Percentiles rank a stretch among this genome's conserved stretches.
phyloP scores from a whole-genome alignment of 2,329 filamentous ascomycete genomes.

The Lecanosticta acicola region DNA sequence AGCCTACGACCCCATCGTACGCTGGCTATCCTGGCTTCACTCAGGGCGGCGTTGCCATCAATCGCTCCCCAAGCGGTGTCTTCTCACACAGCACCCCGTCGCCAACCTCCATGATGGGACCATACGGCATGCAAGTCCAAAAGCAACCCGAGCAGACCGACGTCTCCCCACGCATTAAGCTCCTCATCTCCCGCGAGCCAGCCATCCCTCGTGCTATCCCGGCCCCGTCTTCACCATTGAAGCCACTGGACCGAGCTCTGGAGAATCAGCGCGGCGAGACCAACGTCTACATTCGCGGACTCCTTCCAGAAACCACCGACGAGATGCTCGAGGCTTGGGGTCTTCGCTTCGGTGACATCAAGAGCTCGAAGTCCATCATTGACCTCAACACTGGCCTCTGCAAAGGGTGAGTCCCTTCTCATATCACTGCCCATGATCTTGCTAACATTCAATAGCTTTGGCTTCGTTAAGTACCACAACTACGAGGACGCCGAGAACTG shows the following conservation, averaged over 20 bases:
- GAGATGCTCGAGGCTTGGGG: conserved; percentile 79
- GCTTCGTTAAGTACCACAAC: conserved; percentile 91
- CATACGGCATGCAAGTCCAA: conserved; percentile 38
- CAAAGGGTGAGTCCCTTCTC: conserved; percentile 67
- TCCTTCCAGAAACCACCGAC: conserved; percentile 92
- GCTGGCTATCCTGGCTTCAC: conserved; percentile 36
- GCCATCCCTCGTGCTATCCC: conserved; percentile 82
- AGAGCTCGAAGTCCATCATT: conserved; percentile 98
- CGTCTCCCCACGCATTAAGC: conserved; percentile 42
- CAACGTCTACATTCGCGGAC: conserved; percentile 95
- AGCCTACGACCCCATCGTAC: conserved; percentile 45
- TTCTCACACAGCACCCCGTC: conserved; percentile 48
- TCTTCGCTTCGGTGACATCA: conserved; percentile 82
- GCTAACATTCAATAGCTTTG: conserved; percentile 61
- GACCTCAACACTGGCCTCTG: conserved; percentile 88
- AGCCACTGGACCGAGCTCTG: conserved; percentile 87
- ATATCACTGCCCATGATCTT: conserved; percentile 9
- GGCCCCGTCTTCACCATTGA: conserved; percentile 76
- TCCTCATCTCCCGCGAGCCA: conserved; percentile 61
- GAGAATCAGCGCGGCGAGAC: conserved; percentile 93
- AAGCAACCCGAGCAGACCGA: conserved; percentile 36
- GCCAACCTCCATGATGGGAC: conserved; percentile 43
- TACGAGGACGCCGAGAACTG: conserved; percentile 88
- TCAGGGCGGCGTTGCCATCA: conserved; percentile 43
- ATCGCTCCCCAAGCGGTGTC: conserved; percentile 45